phyloP scores from a whole-genome alignment of 495 filamentous ascomycete genomes.

The Cryomyces antarcticus region DNA sequence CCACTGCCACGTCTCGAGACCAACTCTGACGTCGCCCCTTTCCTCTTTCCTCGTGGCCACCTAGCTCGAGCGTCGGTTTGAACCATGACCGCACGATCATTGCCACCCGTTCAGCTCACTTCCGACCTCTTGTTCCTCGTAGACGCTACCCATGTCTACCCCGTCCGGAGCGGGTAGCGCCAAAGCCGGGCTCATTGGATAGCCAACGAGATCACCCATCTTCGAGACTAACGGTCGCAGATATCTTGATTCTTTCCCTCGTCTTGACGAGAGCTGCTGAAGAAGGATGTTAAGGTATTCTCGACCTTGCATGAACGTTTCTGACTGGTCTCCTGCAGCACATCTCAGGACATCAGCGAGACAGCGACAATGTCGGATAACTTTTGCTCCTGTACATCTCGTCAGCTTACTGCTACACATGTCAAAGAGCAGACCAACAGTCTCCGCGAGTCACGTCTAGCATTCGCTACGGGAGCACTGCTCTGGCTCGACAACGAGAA shows the following conservation, averaged over 20 bases:
- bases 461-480: not conserved
- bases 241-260: slow-evolving; percentile 10
- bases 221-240: slow-evolving; percentile 7
- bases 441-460: too few species aligned
- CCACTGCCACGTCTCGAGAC: too few species aligned
- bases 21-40: too few species aligned
- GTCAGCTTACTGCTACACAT: not conserved
- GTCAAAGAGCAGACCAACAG: not conserved
- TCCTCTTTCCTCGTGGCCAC: too few species aligned
- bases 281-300: slow-evolving; percentile 11
- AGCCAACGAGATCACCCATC: slow-evolving; percentile 6
- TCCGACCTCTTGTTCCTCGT: too few species aligned
- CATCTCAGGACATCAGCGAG: slow-evolving; percentile 12
- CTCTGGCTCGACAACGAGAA: not conserved
- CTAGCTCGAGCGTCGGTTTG: too few species aligned
- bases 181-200: not conserved
- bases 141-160: too few species aligned
- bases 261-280: slow-evolving; percentile 9
- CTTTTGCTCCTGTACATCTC: slow-evolving; percentile 10
- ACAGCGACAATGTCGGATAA: slow-evolving; percentile 12
- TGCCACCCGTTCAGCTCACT: too few species aligned
- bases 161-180: too few species aligned
- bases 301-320: slow-evolving; percentile 7
- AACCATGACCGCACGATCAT: too few species aligned
- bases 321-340: slow-evolving; percentile 7